Evolutionary conservation across 768 basidiomycete genomes (phyloP), one percentile per base, ranked within the genome.

Genomic region (Baorangia bicolor): DNA sequence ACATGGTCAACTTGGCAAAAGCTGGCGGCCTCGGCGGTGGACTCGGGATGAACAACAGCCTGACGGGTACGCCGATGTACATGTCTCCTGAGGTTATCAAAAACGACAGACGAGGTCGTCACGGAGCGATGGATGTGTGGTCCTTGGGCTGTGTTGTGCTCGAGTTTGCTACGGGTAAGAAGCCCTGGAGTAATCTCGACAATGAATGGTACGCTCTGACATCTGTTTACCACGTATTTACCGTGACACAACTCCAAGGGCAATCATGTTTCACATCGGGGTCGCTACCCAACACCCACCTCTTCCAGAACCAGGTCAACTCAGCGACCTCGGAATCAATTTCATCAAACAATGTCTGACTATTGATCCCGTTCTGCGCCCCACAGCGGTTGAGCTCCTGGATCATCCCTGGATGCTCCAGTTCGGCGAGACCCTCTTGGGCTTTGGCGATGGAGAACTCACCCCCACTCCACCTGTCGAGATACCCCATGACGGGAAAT

Each of bases 251-350:
- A 49, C 31, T 30, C 21, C 21, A 64, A 96, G 95, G 95, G 95
- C 96, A n/a, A 96, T 98, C 74, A 98, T 98, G 96, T 98, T 96
- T 78, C 94, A 96, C 68, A 97, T 98, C 53, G 96, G 96, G 42
- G 92, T 97, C 42, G 91, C 95, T 8, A 96, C 94, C 4, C 90
- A 98, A 63, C 94, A 97, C 65, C 97, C 97, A 18, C 95, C 94
- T 9, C 75, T 99, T 14, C 97, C 97, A 4, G 94, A 98, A 62
- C 82, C 90, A 9, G 86, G 85, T 46, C 92, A 98, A 73, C 84
- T 98, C 28, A 90, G 92, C 64, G 86, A 87, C 38, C 69, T 88
- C 34, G 97, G 97, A 23, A 94, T 98, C 69, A 87, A 86, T 70
- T 98, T 98, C 70, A 95, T 97, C 74, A 88, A 90, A 56, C 84